Conservation (phyloP, 2,329 filamentous ascomycete species). For the Paecilomyces variotii region DNA sequence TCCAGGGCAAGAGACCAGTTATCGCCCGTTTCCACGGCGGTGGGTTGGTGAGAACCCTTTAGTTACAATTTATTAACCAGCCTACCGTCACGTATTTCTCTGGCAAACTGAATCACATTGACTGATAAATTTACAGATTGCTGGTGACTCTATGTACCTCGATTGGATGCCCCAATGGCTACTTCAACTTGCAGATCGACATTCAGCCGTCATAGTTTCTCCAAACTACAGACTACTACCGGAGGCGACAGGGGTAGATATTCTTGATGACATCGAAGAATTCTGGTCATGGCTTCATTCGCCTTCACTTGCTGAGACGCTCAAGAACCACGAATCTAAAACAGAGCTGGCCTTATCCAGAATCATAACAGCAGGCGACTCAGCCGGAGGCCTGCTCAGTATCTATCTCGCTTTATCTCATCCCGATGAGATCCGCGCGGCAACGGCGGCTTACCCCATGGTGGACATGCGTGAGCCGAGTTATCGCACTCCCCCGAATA, state of each 20-base stretch:
- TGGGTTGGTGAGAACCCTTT: slow-evolving; percentile 3
- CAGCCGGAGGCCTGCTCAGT: slow-evolving; percentile 23
- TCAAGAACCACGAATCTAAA: slow-evolving; percentile 6
- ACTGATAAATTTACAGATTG: not conserved
- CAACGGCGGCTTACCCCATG: slow-evolving; percentile 24
- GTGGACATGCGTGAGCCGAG: slow-evolving; percentile 16
- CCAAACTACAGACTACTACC: slow-evolving; percentile 44
- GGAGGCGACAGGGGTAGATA: slow-evolving; percentile 37
- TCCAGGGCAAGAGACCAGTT: slow-evolving; percentile 5
- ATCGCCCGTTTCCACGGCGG: slow-evolving; percentile 8
- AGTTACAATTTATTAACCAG: not conserved
- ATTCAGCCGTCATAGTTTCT: slow-evolving; percentile 35
- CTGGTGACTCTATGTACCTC: slow-evolving; percentile 4
- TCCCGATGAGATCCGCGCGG: slow-evolving; percentile 21
- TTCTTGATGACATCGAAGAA: slow-evolving; percentile 38
- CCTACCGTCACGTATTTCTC: not conserved
- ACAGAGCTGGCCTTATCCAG: slow-evolving; percentile 17
- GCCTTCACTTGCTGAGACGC: slow-evolving; percentile 3
- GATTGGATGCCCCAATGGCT: slow-evolving; percentile 22
- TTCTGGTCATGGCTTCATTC: slow-evolving; percentile 39
- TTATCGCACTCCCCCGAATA: slow-evolving; percentile 10
- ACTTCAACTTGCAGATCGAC: slow-evolving; percentile 27
- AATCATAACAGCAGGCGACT: slow-evolving; percentile 20
- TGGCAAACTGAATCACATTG: not conserved
- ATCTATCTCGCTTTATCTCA: slow-evolving; percentile 19